A percentile compares a stretch with the other conserved stretches of the same genome.
These are phyloP conservation scores for Zygoascus tannicola DNA, from an alignment of 805 yeast species.

Conservation along the genomic window DNA sequence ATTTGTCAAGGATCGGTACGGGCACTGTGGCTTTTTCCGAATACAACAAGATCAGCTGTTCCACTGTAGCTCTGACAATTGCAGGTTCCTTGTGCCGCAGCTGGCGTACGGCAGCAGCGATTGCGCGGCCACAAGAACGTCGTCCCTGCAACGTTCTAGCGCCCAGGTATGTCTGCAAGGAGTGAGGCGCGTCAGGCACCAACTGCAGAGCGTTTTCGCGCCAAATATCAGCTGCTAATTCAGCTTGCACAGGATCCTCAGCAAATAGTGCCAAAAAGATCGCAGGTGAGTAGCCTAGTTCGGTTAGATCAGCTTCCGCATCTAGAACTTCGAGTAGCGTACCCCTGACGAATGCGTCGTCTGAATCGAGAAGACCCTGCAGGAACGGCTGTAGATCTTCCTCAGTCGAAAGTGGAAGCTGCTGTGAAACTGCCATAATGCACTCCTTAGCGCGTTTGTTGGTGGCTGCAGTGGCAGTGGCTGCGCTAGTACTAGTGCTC, in stretches of 20 bases:
- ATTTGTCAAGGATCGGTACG: constrained; percentile 66
- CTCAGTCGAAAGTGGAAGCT: constrained; percentile 49
- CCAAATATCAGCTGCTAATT: constrained; percentile 77
- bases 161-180: constrained; percentile 43
- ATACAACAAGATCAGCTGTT: constrained; percentile 46
- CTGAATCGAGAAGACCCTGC: constrained; percentile 44
- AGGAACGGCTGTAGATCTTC: constrained; percentile 54
- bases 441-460: constrained; percentile 71
- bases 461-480: background rate
- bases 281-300: constrained; percentile 29
- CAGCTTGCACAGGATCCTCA: constrained; percentile 51
- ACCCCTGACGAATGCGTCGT: constrained; percentile 59
- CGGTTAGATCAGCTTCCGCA: constrained; percentile 52
- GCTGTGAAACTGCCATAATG: constrained; percentile 65
- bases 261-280: constrained; percentile 74
- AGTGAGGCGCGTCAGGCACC: constrained; percentile 35
- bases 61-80: constrained; percentile 28
- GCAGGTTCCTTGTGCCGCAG: constrained; percentile 17
- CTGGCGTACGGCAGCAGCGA: constrained; percentile 46
- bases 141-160: constrained; percentile 59
- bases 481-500: no score
- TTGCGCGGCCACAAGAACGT: constrained; percentile 59
- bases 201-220: constrained; percentile 53
- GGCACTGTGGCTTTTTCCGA: constrained; percentile 58
- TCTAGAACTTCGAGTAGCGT: constrained; percentile 78